Evolutionary conservation across 805 yeast species (phyloP).

Genomic region (Danielia reshetovae): DNA sequence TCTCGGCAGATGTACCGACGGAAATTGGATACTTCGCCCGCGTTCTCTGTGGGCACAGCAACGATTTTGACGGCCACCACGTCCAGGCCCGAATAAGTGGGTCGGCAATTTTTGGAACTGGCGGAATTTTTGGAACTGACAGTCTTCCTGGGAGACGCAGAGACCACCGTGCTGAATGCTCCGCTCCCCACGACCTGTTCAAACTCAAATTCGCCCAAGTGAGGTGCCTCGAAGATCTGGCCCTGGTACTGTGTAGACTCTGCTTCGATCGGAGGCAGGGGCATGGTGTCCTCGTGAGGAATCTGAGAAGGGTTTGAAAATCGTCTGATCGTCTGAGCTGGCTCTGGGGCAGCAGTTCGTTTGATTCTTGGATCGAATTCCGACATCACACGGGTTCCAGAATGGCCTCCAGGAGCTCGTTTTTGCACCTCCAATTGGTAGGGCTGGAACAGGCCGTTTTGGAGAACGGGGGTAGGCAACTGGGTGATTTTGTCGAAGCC

Average conservation of each 20-base stretch:
- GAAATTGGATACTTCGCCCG: constrained; percentile 25
- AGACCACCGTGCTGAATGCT: constrained; percentile 61
- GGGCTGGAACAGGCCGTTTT: constrained; percentile 9
- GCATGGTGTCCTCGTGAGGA: constrained; percentile 2
- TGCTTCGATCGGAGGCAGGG: constrained; percentile 13
- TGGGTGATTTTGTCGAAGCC: constrained; percentile 35
- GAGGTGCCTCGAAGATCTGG: constrained; percentile 11
- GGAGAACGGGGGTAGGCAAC: constrained; percentile 43
- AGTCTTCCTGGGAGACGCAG: constrained; percentile 38
- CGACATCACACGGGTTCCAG: constrained; percentile 9
- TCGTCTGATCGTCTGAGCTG: constrained; percentile 9
- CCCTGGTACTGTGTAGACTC: constrained; percentile 2
- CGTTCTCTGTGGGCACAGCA: constrained; percentile 29
- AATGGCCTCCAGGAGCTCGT: constrained; percentile 1
- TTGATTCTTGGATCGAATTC: constrained; percentile 7
- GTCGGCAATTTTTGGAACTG: no score
- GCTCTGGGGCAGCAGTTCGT: neutral
- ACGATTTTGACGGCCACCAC: constrained; percentile 71
- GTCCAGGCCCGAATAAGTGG: no score
- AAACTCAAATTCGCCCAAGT: constrained; percentile 8
- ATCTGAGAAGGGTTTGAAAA: constrained; percentile 8
- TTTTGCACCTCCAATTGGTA: constrained; percentile 8
- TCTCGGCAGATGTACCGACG: constrained; percentile 54
- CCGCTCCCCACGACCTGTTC: constrained; percentile 54
- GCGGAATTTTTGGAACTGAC: constrained; percentile 10